A percentile compares a stretch with the other conserved stretches of the same genome.
These are phyloP conservation scores for Geotrichum carabidarum DNA, from an alignment of 1,139 yeast species.

Conservation along the genomic window DNA sequence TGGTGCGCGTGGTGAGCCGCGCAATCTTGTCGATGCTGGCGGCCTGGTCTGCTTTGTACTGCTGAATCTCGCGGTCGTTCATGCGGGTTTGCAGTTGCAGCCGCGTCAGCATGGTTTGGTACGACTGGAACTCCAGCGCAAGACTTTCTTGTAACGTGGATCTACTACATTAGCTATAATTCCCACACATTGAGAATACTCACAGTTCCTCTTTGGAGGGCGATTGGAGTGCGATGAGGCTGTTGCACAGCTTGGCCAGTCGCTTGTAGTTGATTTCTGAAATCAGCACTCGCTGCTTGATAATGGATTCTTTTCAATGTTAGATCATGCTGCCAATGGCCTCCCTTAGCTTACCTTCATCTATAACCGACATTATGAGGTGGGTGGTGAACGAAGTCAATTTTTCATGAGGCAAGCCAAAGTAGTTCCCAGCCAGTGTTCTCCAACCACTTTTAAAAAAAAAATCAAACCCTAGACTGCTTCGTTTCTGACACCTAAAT, in stretches of 20 bases:
- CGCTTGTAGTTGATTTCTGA: constrained; percentile 29
- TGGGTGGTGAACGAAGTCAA: background rate
- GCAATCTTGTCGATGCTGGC: constrained; percentile 22
- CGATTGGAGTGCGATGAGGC: constrained; percentile 7
- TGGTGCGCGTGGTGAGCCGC: constrained; percentile 23
- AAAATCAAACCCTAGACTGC: no score
- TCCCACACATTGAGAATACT: background rate
- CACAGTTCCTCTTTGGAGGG: constrained; percentile 13
- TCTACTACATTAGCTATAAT: background rate
- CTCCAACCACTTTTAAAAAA: no score
- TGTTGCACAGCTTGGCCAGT: constrained; percentile 22
- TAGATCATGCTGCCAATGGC: background rate
- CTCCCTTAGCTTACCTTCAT: constrained; percentile 2
- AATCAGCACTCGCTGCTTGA: constrained; percentile 28
- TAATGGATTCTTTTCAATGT: constrained; percentile 20
- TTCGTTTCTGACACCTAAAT: background rate
- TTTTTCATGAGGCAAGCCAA: no score
- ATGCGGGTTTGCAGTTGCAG: constrained; percentile 30
- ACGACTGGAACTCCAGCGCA: constrained; percentile 26
- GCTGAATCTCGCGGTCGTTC: constrained; percentile 26
- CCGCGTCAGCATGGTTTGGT: constrained; percentile 26
- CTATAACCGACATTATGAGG: background rate
- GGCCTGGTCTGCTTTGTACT: constrained; percentile 23
- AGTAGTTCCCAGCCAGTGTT: no score
- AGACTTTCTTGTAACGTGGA: constrained; percentile 4